Conservation (phyloP, 1,284 basidiomycete genomes). For the Sporisorium scitamineum region DNA sequence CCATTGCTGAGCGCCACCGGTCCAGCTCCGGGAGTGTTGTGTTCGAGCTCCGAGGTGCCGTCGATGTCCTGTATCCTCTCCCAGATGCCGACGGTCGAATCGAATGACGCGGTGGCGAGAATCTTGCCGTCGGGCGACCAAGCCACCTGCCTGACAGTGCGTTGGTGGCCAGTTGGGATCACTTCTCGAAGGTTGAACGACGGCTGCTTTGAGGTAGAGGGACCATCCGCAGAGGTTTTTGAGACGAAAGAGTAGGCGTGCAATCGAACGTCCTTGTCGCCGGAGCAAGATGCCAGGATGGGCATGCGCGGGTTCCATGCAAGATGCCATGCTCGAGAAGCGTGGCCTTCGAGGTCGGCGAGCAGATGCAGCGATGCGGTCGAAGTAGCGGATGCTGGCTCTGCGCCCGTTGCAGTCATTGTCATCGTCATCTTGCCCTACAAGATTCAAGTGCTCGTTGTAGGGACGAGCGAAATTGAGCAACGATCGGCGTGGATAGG, state of each 20-base stretch:
- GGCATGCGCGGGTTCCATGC: slow-evolving; percentile 90
- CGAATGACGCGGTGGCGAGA: slow-evolving; percentile 95
- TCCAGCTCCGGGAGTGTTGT: slow-evolving; percentile 5
- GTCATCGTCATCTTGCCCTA: slow-evolving; percentile 6
- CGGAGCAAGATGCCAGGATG: slow-evolving; percentile 90
- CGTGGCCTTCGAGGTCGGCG: slow-evolving; percentile 45
- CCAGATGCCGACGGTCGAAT: slow-evolving; percentile 92
- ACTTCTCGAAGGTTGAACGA: slow-evolving; percentile 60
- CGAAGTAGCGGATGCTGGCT: slow-evolving; percentile 5
- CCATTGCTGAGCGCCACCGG: slow-evolving; percentile 70
- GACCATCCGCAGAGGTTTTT: slow-evolving; percentile 28
- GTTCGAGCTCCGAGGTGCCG: slow-evolving; percentile 19
- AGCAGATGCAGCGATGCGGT: slow-evolving; percentile 36
- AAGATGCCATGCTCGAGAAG: slow-evolving; percentile 77
- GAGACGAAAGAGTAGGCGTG: slow-evolving; percentile 76
- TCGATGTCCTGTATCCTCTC: slow-evolving; percentile 72
- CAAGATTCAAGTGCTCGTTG: too few species aligned
- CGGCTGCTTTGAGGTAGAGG: slow-evolving; percentile 54
- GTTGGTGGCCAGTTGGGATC: slow-evolving; percentile 81
- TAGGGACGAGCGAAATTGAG: not conserved
- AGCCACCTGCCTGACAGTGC: slow-evolving; percentile 88
- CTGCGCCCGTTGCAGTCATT: slow-evolving; percentile 8
- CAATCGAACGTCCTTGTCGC: slow-evolving; percentile 89
- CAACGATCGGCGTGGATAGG: not conserved
- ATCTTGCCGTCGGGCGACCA: slow-evolving; percentile 90